These are phyloP conservation scores for Pseudodiploospora longispora DNA, from an alignment of 2,329 filamentous ascomycete genomes.

Conservation along the genomic window DNA sequence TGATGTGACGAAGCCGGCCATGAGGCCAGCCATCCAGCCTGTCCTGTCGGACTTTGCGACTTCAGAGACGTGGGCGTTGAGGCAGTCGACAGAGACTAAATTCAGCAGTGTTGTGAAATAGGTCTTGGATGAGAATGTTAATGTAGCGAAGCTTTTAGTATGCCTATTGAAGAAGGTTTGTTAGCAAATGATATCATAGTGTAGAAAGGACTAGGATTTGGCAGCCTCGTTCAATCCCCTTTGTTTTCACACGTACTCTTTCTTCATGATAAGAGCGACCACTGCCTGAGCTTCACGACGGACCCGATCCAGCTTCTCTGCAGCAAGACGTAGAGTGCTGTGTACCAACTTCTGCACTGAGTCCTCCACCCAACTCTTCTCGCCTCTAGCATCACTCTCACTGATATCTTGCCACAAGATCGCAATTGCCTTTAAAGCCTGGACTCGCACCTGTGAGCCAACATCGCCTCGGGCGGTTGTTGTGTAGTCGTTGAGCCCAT, in stretches of 20 bases:
- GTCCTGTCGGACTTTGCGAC: constrained; percentile 23
- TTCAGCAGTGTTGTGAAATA: constrained; percentile 52
- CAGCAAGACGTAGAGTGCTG: constrained; percentile 58
- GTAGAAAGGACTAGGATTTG: neutral
- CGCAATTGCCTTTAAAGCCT: constrained; percentile 69
- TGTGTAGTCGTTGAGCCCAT: constrained; percentile 79
- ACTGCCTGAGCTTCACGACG: constrained; percentile 56
- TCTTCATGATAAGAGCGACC: constrained; percentile 35
- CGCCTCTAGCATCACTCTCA: constrained; percentile 2
- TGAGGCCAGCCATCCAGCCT: constrained; percentile 42
- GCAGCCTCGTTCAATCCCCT: neutral
- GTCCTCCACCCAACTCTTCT: constrained; percentile 17
- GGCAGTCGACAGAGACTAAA: constrained; percentile 30
- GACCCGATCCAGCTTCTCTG: constrained; percentile 87
- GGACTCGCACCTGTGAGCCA: constrained; percentile 75
- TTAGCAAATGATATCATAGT: neutral
- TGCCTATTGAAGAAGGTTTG: constrained; percentile 20
- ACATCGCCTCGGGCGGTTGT: constrained; percentile 84
- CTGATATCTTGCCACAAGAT: constrained; percentile 44
- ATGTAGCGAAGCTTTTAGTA: constrained; percentile 23
- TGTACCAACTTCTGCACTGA: constrained; percentile 36
- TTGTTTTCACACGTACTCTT: constrained; percentile 31
- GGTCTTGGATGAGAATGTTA: constrained; percentile 48
- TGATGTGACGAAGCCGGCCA: constrained; percentile 63
- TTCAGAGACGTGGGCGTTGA: constrained; percentile 28